Evolutionary conservation across 1,139 yeast genomes (phyloP).

Genomic region (Taphrina populina): DNA sequence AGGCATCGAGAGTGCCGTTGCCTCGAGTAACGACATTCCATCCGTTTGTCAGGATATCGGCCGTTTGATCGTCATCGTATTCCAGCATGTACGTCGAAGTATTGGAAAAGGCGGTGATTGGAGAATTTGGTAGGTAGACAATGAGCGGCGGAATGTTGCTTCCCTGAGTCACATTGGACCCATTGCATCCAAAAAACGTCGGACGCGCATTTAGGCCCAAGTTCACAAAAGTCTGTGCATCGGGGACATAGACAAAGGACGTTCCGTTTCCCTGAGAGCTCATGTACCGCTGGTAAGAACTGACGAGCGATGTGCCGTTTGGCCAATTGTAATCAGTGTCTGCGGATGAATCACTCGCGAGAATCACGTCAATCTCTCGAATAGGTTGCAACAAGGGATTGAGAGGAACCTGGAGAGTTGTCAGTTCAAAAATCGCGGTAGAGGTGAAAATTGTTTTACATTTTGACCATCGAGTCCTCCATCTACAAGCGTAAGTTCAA

Average conservation of each 20-base stretch:
- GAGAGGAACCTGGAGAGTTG: too few species aligned
- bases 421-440: too few species aligned
- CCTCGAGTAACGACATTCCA: constrained; percentile 72
- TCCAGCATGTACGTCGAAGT: constrained; percentile 71
- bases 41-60: constrained; percentile 71
- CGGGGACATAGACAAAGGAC: constrained; percentile 77
- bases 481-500: constrained; percentile 62
- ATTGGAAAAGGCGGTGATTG: constrained; percentile 66
- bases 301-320: constrained; percentile 67
- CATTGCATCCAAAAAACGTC: constrained; percentile 77
- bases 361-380: constrained; percentile 69
- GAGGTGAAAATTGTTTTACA: too few species aligned
- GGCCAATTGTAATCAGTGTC: constrained; percentile 59
- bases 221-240: constrained; percentile 56
- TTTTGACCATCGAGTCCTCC: constrained; percentile 87
- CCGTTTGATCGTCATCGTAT: constrained; percentile 55
- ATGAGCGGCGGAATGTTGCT: constrained; percentile 63
- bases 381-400: constrained; percentile 71
- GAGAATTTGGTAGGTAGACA: constrained; percentile 75
- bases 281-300: constrained; percentile 58
- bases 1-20: constrained; percentile 68
- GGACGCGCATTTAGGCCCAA: constrained; percentile 51
- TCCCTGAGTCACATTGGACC: constrained; percentile 48
- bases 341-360: constrained; percentile 86
- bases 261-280: constrained; percentile 59